Evolutionary conservation across 2,329 filamentous ascomycete species (phyloP).

Genomic region (Aspergillus aculeatus): DNA sequence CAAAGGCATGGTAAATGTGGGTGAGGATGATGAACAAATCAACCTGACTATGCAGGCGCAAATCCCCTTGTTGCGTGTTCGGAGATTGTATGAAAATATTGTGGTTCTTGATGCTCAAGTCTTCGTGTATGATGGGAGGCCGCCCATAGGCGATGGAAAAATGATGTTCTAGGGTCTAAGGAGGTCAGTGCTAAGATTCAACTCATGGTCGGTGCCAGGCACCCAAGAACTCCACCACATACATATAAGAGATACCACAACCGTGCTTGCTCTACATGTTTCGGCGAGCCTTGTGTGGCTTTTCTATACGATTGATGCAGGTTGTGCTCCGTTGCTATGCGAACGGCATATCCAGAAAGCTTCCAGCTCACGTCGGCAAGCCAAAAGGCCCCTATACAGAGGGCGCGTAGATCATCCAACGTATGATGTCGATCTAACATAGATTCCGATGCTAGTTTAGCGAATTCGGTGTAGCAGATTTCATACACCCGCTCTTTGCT

Average conservation of each 20-base stretch:
- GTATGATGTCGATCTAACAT: constrained; percentile 55
- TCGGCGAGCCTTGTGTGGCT: constrained; percentile 37
- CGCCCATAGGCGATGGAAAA: constrained; percentile 47
- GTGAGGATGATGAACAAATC: constrained; percentile 47
- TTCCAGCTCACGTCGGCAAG: constrained; percentile 55
- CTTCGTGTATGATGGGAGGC: constrained; percentile 45
- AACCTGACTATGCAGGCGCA: constrained; percentile 44
- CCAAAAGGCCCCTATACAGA: constrained; percentile 58
- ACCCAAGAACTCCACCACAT: constrained; percentile 16
- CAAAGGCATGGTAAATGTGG: constrained; percentile 45
- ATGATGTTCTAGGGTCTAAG: constrained; percentile 43
- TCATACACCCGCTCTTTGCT: constrained; percentile 48
- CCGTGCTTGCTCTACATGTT: constrained; percentile 39
- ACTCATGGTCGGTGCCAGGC: background rate
- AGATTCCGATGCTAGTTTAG: constrained; percentile 51
- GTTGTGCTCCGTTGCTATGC: constrained; percentile 45
- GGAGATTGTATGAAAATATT: constrained; percentile 33
- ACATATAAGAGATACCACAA: constrained; percentile 47
- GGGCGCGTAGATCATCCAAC: constrained; percentile 52
- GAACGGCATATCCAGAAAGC: constrained; percentile 43
- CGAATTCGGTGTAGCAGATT: constrained; percentile 53
- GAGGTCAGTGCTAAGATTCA: constrained; percentile 15
- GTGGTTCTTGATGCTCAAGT: constrained; percentile 38
- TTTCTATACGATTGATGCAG: constrained; percentile 45
- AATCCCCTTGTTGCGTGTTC: constrained; percentile 33